Conservation (phyloP, 129 eudicot species). For the Tagetes erecta region DNA sequence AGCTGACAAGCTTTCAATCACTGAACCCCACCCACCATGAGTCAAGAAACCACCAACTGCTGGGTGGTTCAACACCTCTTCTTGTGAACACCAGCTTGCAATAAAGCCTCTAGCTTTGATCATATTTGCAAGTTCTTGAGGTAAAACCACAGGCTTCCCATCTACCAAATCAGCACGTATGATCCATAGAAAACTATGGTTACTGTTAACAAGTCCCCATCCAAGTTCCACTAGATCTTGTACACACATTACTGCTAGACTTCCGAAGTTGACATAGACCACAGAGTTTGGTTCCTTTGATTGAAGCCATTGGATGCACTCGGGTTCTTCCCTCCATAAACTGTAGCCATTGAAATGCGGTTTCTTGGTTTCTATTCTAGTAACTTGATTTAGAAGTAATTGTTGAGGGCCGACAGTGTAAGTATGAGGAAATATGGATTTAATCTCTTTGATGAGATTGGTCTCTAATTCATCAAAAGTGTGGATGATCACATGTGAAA, state of each 20-base stretch:
- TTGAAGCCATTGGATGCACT: conserved; percentile 33
- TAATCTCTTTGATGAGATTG: conserved; percentile 20
- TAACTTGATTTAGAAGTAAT: conserved; percentile 21
- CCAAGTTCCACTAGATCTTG: conserved; percentile 28
- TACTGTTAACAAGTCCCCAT: conserved; percentile 40
- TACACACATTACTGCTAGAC: conserved; percentile 27
- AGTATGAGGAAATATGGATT: conserved; percentile 15
- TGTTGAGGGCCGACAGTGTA: conserved; percentile 33
- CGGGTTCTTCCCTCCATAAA: conserved; percentile 40
- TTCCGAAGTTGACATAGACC: conserved; percentile 44
- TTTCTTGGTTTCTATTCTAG: not conserved
- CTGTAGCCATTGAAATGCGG: conserved; percentile 22
- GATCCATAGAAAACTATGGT: conserved; percentile 35
- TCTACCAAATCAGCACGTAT: conserved; percentile 34
- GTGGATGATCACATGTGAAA: conserved; percentile 28
- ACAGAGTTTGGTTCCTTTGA: conserved; percentile 33
- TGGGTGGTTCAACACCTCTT: conserved; percentile 31
- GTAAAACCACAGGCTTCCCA: conserved; percentile 18
- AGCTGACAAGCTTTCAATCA: conserved; percentile 30
- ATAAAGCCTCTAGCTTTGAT: conserved; percentile 25
- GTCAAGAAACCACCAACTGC: conserved; percentile 37
- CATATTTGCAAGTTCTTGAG: conserved; percentile 20
- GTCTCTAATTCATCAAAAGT: conserved; percentile 30
- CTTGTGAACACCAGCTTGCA: conserved; percentile 33
- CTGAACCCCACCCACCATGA: conserved; percentile 36